Evolutionary conservation across 306 rosid genomes (phyloP).

Genomic region (Prunus fruticosa): DNA sequence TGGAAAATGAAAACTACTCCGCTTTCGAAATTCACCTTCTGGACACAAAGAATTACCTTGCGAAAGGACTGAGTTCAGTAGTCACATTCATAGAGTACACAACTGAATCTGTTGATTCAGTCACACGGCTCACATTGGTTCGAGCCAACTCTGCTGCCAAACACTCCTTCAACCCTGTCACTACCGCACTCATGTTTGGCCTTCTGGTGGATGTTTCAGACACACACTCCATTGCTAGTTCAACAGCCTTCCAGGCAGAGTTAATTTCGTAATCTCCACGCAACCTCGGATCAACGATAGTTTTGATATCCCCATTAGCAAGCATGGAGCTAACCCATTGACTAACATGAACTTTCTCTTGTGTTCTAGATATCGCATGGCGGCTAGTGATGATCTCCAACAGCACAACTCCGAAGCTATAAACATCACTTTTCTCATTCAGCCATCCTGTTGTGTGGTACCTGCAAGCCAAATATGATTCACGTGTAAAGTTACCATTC

Average conservation of each 20-base stretch:
- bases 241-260: conserved; percentile 19
- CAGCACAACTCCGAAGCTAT: conserved; percentile 33
- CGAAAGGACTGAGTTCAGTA: conserved; percentile 14
- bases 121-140: not conserved
- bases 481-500: too few species aligned
- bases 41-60: conserved; percentile 12
- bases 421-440: conserved; percentile 34
- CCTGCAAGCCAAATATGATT: conserved; percentile 12
- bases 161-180: conserved; percentile 21
- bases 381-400: conserved; percentile 31
- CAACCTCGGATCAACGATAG: conserved; percentile 23
- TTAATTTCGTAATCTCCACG: conserved; percentile 12
- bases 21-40: not conserved
- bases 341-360: not conserved
- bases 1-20: too few species aligned
- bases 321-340: conserved; percentile 27
- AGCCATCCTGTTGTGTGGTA: conserved; percentile 21
- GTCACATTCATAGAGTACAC: conserved; percentile 1
- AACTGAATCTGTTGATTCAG: conserved; percentile 2
- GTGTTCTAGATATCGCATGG: conserved; percentile 5
- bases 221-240: conserved; percentile 22
- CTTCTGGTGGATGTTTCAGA: conserved; percentile 11
- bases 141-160: conserved; percentile 22
- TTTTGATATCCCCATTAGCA: conserved; percentile 21
- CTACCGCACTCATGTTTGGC: conserved; percentile 29